Percentiles rank a stretch among this genome's conserved stretches.
Conservation (phyloP, 2,329 filamentous ascomycete species). For the Venturia oleaginea region DNA sequence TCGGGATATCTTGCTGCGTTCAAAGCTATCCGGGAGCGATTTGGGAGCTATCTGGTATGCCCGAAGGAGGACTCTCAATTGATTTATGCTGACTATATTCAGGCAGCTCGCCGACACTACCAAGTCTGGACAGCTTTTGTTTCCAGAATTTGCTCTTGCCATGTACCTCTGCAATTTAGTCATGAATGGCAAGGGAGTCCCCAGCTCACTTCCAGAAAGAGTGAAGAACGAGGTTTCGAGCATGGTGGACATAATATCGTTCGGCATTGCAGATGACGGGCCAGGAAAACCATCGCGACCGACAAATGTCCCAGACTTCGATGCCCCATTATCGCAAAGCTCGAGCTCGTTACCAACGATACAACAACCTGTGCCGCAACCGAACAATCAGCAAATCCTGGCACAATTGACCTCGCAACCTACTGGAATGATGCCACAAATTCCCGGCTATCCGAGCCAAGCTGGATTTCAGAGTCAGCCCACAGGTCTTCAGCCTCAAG, state of each 20-base stretch:
- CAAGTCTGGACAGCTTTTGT: conserved; percentile 89
- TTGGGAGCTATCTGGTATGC: conserved; percentile 81
- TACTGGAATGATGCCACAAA: conserved; percentile 32
- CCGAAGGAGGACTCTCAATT: conserved; percentile 17
- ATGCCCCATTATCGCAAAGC: conserved; percentile 43
- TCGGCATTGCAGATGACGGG: conserved; percentile 72
- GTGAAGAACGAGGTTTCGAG: conserved; percentile 96
- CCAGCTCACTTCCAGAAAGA: conserved; percentile 65
- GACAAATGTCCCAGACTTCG: conserved; percentile 64
- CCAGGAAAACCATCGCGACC: conserved; percentile 39
- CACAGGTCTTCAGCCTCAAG: conserved; percentile 55
- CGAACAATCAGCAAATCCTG: conserved; percentile 57
- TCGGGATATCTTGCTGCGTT: conserved; percentile 77
- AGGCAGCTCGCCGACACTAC: conserved; percentile 93
- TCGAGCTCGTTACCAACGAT: conserved; percentile 40
- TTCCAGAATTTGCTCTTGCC: conserved; percentile 92
- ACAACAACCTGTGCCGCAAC: conserved; percentile 49
- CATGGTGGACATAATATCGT: conserved; percentile 99
- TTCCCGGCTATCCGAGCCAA: conserved; percentile 37
- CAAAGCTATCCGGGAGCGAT: conserved; percentile 76
- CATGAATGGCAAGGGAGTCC: conserved; percentile 76
- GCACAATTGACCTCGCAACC: conserved; percentile 46
- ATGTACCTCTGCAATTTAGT: conserved; percentile 98
- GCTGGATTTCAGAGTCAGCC: conserved; percentile 38
- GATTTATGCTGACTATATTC: conserved; percentile 11